Evolutionary conservation across 2,329 filamentous ascomycete species (phyloP), one percentile per base, ranked within the genome.

Genomic region (Rhytidhysteron rufulum): DNA sequence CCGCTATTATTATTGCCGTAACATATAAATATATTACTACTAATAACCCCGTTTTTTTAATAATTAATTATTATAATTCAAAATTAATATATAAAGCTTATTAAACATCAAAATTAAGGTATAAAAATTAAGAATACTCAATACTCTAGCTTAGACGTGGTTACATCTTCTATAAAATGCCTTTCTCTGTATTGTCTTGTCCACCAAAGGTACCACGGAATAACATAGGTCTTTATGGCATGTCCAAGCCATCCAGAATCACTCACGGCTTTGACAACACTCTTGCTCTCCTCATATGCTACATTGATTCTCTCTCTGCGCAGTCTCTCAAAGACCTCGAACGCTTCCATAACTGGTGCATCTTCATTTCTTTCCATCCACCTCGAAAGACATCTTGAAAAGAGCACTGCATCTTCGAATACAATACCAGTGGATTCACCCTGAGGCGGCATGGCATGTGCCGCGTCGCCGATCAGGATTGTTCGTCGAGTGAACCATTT

Each of bases 361-460:
- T 50, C 57, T 5, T 55, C 33, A 21, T 18, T 21, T 42, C 62
- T 65, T 41, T 69, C 61, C 50, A 70, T 62, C 68, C 68, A 71
- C 31, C 60, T 53, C 1, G 60, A 63, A 34, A 71, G 42, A 54
- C 66, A 70, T 34, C 68, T 54, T 17, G 72, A 66, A 53, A 76
- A 68, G 39, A 76, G 53, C 25, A 75, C 69, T 2, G 68, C 73
- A 49, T 76, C 73, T 54, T 76, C 73, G 45, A 77, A 74, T 8
- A 75, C 71, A 24, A 76, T 69, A 13, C 73, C 73, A 4, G 72
- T 75, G 22, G 63, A 66, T 45, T 75, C 72, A 9, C 73, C 73
- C 42, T 74, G 71, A 3, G 73, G 72, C 3, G 72, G 71, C 72
- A 75, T 75, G 8, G 69, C 70, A 49, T 72, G 70, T 35, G 70